Evolutionary conservation across 208 protist species (phyloP).

Genomic region (Herpetomonas tarakana): DNA sequence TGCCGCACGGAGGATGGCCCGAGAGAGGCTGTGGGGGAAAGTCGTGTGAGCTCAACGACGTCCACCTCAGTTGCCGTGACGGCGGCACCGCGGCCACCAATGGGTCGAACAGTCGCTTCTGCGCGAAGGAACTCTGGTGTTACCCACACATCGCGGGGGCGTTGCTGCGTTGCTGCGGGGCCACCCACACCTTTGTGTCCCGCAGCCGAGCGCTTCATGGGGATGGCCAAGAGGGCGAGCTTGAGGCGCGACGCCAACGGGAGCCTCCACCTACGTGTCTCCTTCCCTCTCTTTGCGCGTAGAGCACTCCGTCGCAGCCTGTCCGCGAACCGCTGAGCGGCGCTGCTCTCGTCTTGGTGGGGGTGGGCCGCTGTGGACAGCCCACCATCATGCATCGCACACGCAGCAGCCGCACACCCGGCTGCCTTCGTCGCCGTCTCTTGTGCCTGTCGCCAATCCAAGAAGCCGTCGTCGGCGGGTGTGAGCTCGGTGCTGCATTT

Average conservation of each 20-base stretch:
- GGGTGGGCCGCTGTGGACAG: too few relatives aligned
- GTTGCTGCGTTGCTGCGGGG: not conserved
- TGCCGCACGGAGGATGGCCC: too few relatives aligned
- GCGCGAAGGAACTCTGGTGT: not conserved
- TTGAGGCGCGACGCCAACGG: not conserved
- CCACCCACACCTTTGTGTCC: not conserved
- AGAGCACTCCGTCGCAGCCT: too few relatives aligned
- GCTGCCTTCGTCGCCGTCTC: not conserved
- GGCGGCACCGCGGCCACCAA: too few relatives aligned
- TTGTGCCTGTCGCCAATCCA: not conserved
- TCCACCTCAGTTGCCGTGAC: not conserved
- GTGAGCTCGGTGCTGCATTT: not conserved
- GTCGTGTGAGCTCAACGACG: too few relatives aligned
- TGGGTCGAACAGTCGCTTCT: not conserved
- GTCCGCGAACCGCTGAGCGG: not conserved
- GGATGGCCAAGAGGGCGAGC: not conserved
- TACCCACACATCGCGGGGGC: not conserved
- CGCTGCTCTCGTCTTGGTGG: not conserved
- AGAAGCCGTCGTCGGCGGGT: not conserved
- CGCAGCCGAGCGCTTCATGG: not conserved
- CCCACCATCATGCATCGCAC: not conserved
- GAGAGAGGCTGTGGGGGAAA: too few relatives aligned
- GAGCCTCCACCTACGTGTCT: too few relatives aligned
- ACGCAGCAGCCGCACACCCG: not conserved
- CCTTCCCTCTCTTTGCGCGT: too few relatives aligned